Base-by-base conservation (phyloP, 2,329 filamentous ascomycete species). In the Raffaelea ambrosiae region DNA sequence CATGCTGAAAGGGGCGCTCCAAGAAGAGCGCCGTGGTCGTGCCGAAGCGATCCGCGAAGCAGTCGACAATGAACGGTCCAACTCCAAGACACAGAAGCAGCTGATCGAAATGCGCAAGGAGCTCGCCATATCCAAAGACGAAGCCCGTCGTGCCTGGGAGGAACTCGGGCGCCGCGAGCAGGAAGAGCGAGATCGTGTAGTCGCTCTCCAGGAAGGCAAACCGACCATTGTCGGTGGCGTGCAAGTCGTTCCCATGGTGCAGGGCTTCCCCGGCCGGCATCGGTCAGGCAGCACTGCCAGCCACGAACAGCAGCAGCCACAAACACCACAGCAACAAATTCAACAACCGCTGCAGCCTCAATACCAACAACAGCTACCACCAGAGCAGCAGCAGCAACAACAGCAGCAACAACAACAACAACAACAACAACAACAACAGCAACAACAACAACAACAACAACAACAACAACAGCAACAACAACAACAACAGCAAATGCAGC, bases 121-220 rank as follows among this genome's bases (percentile, higher is more conserved):
- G 66, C 73, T 97, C 36, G 79, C 86, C 58, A 98, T 98, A 52
- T 94, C 90, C 36, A 96, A 95, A 61, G 91, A 96, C 57, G 93
- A 98, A 66, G 91, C 93, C 9, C 82, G 91, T 33, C 81, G 93
- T 49, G 93, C 93, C 2, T 98, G 93, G 93, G 93, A 98, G 68
- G 93, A 97, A 65, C 79, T 98, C 1, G 93, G 93, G 21, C 79
- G 91, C 45, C 81, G 89, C 45, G 93, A 97, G 65, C 88, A 96
- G 61, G 88, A 94, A 65, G 91, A 96, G 65, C 81, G 91, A 5
- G 90, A 96, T 54, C 79, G 88, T 41, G 93, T 87, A 2, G 75
- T 81, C 23, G 89, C 88, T n/a, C 71, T 98, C 21, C 83, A 93
- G 58, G 85, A 86, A 53, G 93, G 93, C 7, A 82, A 89, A 51